These are phyloP conservation scores for Spathaspora girioi DNA, from an alignment of 805 yeast genomes.

Conservation along the genomic window DNA sequence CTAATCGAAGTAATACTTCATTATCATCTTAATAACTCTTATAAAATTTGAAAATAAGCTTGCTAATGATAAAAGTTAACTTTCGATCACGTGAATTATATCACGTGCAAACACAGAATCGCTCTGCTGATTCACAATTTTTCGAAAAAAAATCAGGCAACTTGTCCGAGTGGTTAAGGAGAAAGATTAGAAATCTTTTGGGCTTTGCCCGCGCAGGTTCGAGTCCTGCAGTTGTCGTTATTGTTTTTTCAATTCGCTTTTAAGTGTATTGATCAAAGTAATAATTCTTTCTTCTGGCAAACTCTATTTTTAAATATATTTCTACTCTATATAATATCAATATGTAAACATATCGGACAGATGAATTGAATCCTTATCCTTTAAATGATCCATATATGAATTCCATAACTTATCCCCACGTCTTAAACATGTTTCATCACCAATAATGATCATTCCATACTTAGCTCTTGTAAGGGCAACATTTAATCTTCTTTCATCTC, in stretches of 20 bases:
- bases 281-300: no score
- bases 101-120: neutral
- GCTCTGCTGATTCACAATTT: neutral
- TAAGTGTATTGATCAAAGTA: no score
- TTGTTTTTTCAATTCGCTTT: no score
- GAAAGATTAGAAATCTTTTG: slow-evolving; percentile 43
- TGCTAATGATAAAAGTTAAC: no score
- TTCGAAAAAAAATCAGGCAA: slow-evolving; percentile 15
- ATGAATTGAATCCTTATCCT: slow-evolving; percentile 17
- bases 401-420: slow-evolving; percentile 50
- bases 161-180: slow-evolving; percentile 41
- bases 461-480: slow-evolving; percentile 89
- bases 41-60: no score
- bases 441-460: slow-evolving; percentile 60
- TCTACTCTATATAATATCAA: neutral
- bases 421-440: slow-evolving; percentile 39
- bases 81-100: neutral
- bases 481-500: slow-evolving; percentile 81
- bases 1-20: neutral
- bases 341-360: slow-evolving; percentile 4
- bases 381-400: slow-evolving; percentile 42
- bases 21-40: neutral
- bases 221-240: slow-evolving; percentile 59
- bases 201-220: slow-evolving; percentile 67
- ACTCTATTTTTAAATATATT: no score